Conservation (phyloP, 139 green algal species). For the Chlamydomonas schloesseri region DNA sequence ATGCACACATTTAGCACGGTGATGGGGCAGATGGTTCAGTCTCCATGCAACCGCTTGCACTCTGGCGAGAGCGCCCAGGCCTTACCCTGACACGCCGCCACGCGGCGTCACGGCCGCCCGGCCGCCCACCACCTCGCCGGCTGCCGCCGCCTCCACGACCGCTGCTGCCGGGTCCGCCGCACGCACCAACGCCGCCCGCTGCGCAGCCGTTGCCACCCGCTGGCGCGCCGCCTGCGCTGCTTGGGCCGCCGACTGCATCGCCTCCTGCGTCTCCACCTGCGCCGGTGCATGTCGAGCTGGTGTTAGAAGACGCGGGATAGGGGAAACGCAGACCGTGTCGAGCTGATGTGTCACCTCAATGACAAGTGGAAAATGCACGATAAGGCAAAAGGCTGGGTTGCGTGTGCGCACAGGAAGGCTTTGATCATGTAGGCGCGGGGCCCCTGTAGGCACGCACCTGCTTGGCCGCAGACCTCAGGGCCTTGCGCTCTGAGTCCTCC, state of each 20-base stretch:
- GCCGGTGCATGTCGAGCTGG: no score
- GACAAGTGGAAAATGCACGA: no score
- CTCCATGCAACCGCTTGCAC: no score
- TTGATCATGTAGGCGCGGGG: no score
- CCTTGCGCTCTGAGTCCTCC: constrained; percentile 54
- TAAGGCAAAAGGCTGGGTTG: no score
- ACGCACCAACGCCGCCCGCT: constrained; percentile 26
- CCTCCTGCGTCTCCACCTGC: constrained; percentile 43
- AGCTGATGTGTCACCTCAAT: no score
- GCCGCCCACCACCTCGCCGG: not conserved
- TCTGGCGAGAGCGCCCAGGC: no score
- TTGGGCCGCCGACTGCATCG: not conserved
- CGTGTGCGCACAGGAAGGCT: no score
- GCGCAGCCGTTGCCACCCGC: constrained; percentile 17
- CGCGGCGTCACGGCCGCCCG: not conserved
- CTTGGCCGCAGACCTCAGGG: constrained; percentile 42
- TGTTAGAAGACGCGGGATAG: no score
- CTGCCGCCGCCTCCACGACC: not conserved
- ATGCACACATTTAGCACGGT: no score
- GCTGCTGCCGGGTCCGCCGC: constrained; percentile 20
- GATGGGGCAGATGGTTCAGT: no score
- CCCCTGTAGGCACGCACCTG: constrained; percentile 46
- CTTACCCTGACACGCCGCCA: not conserved
- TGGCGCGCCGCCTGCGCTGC: constrained; percentile 8
- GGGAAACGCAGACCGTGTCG: no score